Percentiles rank a stretch among this genome's conserved stretches.
Conservation (phyloP, 768 basidiomycete species). For the Boletus vermiculosoides region DNA sequence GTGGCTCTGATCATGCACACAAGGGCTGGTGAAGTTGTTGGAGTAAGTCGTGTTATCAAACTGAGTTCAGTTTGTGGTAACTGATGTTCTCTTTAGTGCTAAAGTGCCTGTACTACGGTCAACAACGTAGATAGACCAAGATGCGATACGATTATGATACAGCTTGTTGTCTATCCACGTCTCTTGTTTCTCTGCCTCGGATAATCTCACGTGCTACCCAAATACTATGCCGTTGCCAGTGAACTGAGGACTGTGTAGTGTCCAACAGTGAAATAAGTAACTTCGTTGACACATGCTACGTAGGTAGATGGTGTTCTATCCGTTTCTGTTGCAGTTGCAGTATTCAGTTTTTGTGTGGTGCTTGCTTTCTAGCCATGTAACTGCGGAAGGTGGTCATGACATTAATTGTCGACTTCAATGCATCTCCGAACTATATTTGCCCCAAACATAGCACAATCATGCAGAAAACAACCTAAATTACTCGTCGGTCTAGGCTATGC, state of each 20-base stretch:
- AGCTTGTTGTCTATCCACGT: slow-evolving; percentile 7
- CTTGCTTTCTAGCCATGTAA: too few species aligned
- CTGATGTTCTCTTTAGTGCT: slow-evolving; percentile 24
- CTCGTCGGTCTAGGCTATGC: too few species aligned
- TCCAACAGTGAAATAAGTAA: neutral
- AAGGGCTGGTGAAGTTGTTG: slow-evolving; percentile 38
- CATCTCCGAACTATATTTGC: too few species aligned
- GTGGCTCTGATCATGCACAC: slow-evolving; percentile 97
- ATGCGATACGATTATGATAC: slow-evolving; percentile 5
- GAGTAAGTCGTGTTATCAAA: slow-evolving; percentile 8
- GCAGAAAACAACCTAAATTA: too few species aligned
- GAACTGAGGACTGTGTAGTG: neutral
- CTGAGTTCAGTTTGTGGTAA: too few species aligned
- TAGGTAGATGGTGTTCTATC: neutral
- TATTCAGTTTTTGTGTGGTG: too few species aligned
- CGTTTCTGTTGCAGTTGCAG: neutral
- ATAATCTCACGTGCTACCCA: slow-evolving; percentile 8
- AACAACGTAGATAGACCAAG: slow-evolving; percentile 9
- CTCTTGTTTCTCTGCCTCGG: slow-evolving; percentile 1
- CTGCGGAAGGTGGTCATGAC: too few species aligned
- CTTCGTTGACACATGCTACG: neutral
- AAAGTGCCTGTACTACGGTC: slow-evolving; percentile 7
- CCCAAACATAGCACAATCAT: too few species aligned
- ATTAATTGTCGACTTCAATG: too few species aligned
- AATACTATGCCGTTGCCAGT: neutral